Evolutionary conservation across 2,329 filamentous ascomycete genomes (phyloP).

Genomic region (Fusarium tanahbumbuense): DNA sequence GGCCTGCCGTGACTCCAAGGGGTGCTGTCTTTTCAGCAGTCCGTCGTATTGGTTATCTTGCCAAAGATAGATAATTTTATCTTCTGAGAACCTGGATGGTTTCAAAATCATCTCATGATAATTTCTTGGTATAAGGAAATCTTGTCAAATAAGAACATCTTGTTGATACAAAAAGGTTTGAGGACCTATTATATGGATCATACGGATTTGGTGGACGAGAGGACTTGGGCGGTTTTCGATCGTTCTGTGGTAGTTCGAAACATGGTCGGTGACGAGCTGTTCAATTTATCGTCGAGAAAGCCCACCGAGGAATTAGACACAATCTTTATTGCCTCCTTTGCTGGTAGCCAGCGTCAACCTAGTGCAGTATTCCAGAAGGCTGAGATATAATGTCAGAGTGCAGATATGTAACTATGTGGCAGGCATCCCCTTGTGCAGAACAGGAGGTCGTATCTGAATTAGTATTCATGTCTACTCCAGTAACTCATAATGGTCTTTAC

Average conservation of each 20-base stretch:
- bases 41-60: fast-evolving
- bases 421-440: too few relatives aligned
- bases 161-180: too few relatives aligned
- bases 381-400: background rate
- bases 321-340: too few relatives aligned
- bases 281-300: too few relatives aligned
- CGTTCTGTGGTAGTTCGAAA: too few relatives aligned
- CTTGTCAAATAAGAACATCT: background rate
- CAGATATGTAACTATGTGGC: background rate
- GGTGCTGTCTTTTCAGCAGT: fast-evolving
- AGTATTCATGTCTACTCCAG: too few relatives aligned
- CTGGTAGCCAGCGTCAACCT: fast-evolving
- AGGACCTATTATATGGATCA: fast-evolving
- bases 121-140: fast-evolving
- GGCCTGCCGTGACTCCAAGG: background rate
- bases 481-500: too few relatives aligned
- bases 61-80: background rate
- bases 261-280: too few relatives aligned
- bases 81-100: background rate
- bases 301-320: too few relatives aligned
- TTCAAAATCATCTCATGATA: fast-evolving
- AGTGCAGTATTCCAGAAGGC: too few relatives aligned
- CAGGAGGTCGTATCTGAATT: background rate
- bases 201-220: too few relatives aligned
- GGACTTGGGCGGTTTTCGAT: too few relatives aligned